phyloP scores from a whole-genome alignment of 2,329 filamentous ascomycete genomes.

The Hymenoscyphus albidus region DNA sequence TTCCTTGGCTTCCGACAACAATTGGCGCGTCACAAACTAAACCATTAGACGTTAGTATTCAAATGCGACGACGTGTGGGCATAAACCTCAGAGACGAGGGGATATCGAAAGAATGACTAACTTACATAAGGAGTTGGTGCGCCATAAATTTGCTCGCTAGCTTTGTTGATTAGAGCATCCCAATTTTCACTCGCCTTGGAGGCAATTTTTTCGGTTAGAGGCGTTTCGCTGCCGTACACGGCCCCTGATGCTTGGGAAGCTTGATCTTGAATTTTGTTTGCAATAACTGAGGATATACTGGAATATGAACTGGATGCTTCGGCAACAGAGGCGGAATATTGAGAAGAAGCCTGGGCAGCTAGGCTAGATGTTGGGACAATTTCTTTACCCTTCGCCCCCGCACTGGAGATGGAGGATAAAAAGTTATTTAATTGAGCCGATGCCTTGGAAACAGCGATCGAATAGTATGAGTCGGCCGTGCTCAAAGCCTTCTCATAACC shows the following conservation, averaged over 20 bases:
- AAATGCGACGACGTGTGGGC: background rate
- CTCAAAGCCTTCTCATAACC: conserved; percentile 25
- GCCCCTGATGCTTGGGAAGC: conserved; percentile 33
- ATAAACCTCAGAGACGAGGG: background rate
- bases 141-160: conserved; percentile 34
- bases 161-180: conserved; percentile 34
- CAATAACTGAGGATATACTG: conserved; percentile 56
- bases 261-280: conserved; percentile 35
- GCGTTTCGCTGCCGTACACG: conserved; percentile 41
- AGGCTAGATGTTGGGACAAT: conserved; percentile 38
- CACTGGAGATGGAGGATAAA: conserved; percentile 39
- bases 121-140: conserved; percentile 32
- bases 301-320: conserved; percentile 45
- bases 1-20: conserved; percentile 48
- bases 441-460: conserved; percentile 36
- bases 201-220: conserved; percentile 49
- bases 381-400: conserved; percentile 34
- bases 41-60: background rate
- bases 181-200: conserved; percentile 43
- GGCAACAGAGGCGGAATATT: conserved; percentile 42
- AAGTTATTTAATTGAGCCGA: conserved; percentile 40
- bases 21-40: conserved; percentile 37
- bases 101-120: background rate
- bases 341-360: conserved; percentile 41
- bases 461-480: conserved; percentile 23